Conservation (phyloP, 78 protist species). For the Carpediemonas membranifera region DNA sequence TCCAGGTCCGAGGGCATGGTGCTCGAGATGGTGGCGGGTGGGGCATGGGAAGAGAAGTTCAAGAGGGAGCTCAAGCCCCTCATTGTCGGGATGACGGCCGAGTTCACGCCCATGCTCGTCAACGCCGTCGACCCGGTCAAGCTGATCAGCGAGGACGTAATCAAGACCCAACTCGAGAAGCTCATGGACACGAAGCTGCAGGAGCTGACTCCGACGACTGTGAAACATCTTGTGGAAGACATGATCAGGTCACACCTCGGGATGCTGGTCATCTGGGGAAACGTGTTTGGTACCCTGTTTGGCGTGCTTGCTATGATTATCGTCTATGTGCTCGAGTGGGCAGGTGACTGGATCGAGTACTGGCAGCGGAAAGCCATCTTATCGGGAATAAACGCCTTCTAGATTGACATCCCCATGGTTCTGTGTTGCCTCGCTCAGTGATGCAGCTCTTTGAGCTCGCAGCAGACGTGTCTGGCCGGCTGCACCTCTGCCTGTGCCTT, state of each 20-base stretch:
- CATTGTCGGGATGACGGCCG: conserved; percentile 18
- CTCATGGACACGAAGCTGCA: conserved; percentile 35
- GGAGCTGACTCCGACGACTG: conserved; percentile 34
- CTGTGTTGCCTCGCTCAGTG: no score
- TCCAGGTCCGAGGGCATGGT: conserved; percentile 22
- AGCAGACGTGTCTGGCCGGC: no score
- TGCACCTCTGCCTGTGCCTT: no score
- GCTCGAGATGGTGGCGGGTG: conserved; percentile 24
- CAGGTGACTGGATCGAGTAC: no score
- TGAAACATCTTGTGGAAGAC: conserved; percentile 28
- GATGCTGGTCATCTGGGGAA: conserved; percentile 50
- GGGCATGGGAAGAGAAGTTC: conserved; percentile 7
- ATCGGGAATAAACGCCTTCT: no score
- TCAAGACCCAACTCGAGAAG: conserved; percentile 15
- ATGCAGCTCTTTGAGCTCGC: no score
- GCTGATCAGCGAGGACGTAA: background rate
- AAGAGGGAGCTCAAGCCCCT: conserved; percentile 39
- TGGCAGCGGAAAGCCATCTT: no score
- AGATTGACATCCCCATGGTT: no score
- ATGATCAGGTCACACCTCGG: conserved; percentile 41
- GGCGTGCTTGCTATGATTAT: conserved; percentile 2
- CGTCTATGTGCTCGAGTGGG: no score
- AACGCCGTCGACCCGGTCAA: background rate
- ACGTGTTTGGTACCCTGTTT: conserved; percentile 34
- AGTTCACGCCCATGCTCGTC: conserved; percentile 20